phyloP scores from a whole-genome alignment of 306 rosid genomes.

The Chamaecrista fasciculata region DNA sequence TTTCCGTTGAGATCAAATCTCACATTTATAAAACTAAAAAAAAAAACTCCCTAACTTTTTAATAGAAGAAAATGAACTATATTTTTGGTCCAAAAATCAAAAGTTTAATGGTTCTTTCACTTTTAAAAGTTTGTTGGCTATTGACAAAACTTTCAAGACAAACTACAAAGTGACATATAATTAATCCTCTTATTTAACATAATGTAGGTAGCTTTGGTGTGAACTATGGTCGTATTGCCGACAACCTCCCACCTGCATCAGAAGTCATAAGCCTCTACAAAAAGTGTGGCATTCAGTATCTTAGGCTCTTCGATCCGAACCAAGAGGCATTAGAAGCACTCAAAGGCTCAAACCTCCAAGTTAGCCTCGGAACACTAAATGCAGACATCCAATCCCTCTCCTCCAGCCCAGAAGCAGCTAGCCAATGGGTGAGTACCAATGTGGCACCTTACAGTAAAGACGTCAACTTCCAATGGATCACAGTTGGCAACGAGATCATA shows the following conservation, averaged over 20 bases:
- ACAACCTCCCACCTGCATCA: conserved; percentile 31
- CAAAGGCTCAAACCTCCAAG: conserved; percentile 20
- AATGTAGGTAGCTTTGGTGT: no score
- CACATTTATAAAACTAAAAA: no score
- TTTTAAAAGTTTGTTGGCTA: no score
- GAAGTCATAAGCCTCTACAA: conserved; percentile 10
- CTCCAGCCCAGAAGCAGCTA: conserved; percentile 13
- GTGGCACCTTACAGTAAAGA: conserved; percentile 13
- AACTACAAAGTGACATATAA: no score
- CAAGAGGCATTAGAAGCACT: conserved; percentile 22
- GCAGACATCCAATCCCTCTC: background rate
- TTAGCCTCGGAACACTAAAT: conserved; percentile 22
- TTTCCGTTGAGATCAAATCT: no score
- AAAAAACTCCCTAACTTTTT: no score
- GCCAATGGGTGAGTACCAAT: conserved; percentile 23
- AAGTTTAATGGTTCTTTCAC: no score
- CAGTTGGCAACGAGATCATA: conserved; percentile 20
- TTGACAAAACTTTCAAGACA: no score
- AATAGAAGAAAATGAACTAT: no score
- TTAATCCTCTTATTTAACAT: no score
- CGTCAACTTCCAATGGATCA: conserved; percentile 13
- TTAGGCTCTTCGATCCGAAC: conserved; percentile 30
- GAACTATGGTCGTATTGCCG: background rate
- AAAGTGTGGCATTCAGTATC: conserved; percentile 14
- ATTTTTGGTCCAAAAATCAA: no score